These are phyloP conservation scores for Lentinula novae-zelandiae DNA, from an alignment of 1,284 basidiomycete genomes.

Conservation along the genomic window DNA sequence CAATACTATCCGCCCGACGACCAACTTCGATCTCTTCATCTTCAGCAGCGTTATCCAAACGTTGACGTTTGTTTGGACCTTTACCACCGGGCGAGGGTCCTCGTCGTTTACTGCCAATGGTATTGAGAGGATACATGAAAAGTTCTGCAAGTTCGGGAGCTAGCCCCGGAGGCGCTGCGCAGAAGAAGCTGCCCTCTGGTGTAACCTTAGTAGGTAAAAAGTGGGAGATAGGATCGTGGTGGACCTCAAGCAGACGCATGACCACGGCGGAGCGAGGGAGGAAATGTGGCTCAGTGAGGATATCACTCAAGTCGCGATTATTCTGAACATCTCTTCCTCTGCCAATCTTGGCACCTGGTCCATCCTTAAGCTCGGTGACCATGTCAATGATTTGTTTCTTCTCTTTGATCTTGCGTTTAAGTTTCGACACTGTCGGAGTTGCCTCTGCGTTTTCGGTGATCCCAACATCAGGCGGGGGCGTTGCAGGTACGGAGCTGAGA, in stretches of 20 bases:
- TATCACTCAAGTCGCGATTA: constrained; percentile 67
- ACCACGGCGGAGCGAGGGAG: constrained; percentile 80
- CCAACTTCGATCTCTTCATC: constrained; percentile 60
- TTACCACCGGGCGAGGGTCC: constrained; percentile 45
- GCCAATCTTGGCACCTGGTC: constrained; percentile 49
- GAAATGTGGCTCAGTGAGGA: constrained; percentile 76
- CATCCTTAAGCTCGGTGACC: constrained; percentile 80
- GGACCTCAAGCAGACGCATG: constrained; percentile 80
- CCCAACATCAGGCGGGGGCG: constrained; percentile 55
- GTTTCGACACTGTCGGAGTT: constrained; percentile 30
- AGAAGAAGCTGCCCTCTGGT: constrained; percentile 70
- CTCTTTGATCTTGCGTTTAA: constrained; percentile 55
- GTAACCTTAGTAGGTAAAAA: constrained; percentile 81
- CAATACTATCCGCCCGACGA: constrained; percentile 60
- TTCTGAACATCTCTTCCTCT: constrained; percentile 53
- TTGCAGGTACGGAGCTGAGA: constrained; percentile 64
- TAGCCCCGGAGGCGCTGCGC: constrained; percentile 77
- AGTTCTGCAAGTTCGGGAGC: constrained; percentile 78
- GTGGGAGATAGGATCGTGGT: constrained; percentile 79
- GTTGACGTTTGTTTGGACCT: constrained; percentile 57
- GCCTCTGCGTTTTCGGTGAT: constrained; percentile 22
- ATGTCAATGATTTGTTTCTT: constrained; percentile 82
- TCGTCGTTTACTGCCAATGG: constrained; percentile 49
- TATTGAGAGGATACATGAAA: constrained; percentile 76
- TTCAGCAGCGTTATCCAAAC: constrained; percentile 45